Evolutionary conservation across 73 alveolate genomes (phyloP), one percentile per base, ranked within the genome.

Genomic region (Stentor roeselii): DNA sequence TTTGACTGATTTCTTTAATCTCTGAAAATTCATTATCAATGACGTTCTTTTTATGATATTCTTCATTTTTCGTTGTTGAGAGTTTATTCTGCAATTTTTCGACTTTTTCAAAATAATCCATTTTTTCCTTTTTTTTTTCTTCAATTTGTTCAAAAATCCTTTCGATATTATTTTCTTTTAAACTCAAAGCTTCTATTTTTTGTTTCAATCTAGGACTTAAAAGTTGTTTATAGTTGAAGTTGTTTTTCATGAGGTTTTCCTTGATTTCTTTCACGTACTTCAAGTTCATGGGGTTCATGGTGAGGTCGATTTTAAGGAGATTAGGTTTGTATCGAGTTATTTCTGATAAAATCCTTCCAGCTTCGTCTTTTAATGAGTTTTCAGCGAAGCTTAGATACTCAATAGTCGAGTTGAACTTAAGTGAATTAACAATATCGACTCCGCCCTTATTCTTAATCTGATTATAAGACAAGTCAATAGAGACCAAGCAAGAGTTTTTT

Each of bases 381-480:
- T 37, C 87, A 14, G 36, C 35, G 6, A 82, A 76, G 61, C 38
- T 59, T 21, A 67, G 80, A 30, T 21, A 27, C 2, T 32, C 37
- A 15, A 67, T 21, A 30, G 37, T 67, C 14, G 50, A 27, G 80
- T 67, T 67, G 37, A 27, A 27, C 14, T 40, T 83, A 30, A 89
- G 14, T 30, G 82, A 41, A 6, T 3, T 75, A 15, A 89, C 94
- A 6, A 89, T 3, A 60, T 31, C 30, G 59, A 42, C 89, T 32
- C 91, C 91, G 0, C 91, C 90, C 15, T 83, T 86, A 80, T 85
- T 88, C 21, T 78, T 84, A 35, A 89, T 89, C 67, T 67, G 36
- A 80, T 89, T 89, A 34, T 82, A 84, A 59, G 88, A 41, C 2
- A 67, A 67, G 37, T 67, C 80, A 1, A 67, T 1, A 21, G 37